A percentile compares a stretch with the other conserved stretches of the same genome.
These are phyloP conservation scores for Collybia mongolica DNA, from an alignment of 768 basidiomycete species.

Conservation along the genomic window DNA sequence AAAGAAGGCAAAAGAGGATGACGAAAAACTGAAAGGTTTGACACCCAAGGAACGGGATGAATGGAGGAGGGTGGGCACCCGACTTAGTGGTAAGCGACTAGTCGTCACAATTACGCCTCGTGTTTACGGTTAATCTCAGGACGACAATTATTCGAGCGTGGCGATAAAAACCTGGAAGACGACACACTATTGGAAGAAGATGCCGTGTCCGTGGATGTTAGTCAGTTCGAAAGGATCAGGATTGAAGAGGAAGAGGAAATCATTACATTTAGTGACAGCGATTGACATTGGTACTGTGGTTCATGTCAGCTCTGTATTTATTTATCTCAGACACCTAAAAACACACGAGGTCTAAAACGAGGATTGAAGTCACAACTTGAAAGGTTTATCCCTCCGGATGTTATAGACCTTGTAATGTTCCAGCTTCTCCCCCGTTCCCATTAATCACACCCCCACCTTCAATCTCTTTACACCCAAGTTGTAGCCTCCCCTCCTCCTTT, in stretches of 20 bases:
- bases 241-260: conserved; percentile 62
- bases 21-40: conserved; percentile 65
- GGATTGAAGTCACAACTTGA: conserved; percentile 12
- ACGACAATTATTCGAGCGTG: conserved; percentile 86
- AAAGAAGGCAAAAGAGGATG: conserved; percentile 69
- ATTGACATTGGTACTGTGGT: conserved; percentile 39
- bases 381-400: too few species aligned
- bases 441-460: conserved; percentile 53
- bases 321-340: background rate
- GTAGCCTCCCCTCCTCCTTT: conserved; percentile 53
- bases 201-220: conserved; percentile 82
- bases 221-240: conserved; percentile 78
- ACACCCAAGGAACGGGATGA: conserved; percentile 86
- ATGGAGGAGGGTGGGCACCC: conserved; percentile 56
- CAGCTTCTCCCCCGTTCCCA: conserved; percentile 50
- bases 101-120: background rate
- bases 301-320: background rate
- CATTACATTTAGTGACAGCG: conserved; percentile 85
- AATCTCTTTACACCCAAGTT: conserved; percentile 58
- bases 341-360: background rate
- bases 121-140: conserved; percentile 45
- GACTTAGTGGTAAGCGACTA: conserved; percentile 62
- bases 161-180: conserved; percentile 74
- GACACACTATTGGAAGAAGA: conserved; percentile 83
- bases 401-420: conserved; percentile 61